Evolutionary conservation across 2,329 filamentous ascomycete genomes (phyloP), one percentile per base, ranked within the genome.

Genomic region (Fusarium bactridioides): DNA sequence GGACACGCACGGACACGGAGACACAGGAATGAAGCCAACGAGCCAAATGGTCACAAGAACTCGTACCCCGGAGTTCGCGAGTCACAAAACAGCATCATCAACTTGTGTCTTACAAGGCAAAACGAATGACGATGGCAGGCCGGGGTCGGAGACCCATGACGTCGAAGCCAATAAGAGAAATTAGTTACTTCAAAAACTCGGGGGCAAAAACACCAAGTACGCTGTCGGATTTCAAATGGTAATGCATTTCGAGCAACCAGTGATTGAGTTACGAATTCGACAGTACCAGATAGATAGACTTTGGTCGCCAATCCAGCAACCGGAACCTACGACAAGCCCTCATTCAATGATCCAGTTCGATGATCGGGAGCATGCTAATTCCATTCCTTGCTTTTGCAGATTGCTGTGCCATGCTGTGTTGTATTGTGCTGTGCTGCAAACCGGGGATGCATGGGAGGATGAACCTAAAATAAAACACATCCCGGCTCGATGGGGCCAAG

Each of bases 41-140:
- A 16, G 27, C 19, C 10, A 54, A n/a, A 38, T 50, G 16, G 29
- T 33, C 21, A 38, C n/a, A 38, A 29, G 12, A 29, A n/a, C 13
- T 21, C 27, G 15, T 44, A 15, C 43, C 29, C 21, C 48, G n/a
- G 27, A 54, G n/a, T 35, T 60, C 31, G 19, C 27, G 7, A 55
- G 69, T 72, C 33, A 51, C 37, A 72, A 43, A 44, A 41, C 44
- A 60, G n/a, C 18, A 48, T 55, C 45, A 18, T 55, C 41, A 18
- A 35, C 56, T 27, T 38, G n/a, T 40, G 58, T 69, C 38, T 44
- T 37, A 58, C 41, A 66, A 51, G 18, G n/a, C 13, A 59, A 60
- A 74, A 65, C 59, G 51, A 45, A 74, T 74, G 71, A 74, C 71
- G 71, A 41, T 69, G 60, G 53, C 56, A 74, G 45, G 55, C 50